phyloP scores from a whole-genome alignment of 2,329 filamentous ascomycete species.

The Plenodomus lindquistii region DNA sequence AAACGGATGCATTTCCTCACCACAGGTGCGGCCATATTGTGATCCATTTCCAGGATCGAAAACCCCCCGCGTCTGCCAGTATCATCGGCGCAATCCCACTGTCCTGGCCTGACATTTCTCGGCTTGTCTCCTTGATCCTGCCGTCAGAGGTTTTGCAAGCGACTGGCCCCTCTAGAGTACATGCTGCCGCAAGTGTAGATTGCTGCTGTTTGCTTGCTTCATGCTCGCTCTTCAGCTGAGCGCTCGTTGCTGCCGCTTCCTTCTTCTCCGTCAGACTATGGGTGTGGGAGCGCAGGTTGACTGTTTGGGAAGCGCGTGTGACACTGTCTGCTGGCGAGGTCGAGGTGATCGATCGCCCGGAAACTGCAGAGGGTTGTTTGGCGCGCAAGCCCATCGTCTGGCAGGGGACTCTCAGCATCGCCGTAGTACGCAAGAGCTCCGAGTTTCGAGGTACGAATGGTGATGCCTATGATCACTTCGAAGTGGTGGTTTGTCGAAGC shows the following conservation, averaged over 20 bases:
- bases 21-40: constrained; percentile 27
- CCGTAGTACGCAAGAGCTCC: background rate
- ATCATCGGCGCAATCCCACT: background rate
- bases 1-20: constrained; percentile 3
- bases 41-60: constrained; percentile 1
- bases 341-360: background rate
- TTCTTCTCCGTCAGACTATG: background rate
- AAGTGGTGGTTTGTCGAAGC: background rate
- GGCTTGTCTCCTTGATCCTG: background rate
- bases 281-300: constrained; percentile 2
- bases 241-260: background rate
- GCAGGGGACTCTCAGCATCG: constrained; percentile 4
- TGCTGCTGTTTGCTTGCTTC: background rate
- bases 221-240: too few species aligned
- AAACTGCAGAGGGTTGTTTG: background rate
- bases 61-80: background rate
- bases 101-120: background rate
- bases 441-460: too few species aligned
- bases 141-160: background rate
- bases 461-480: too few species aligned
- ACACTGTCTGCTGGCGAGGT: background rate
- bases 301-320: background rate
- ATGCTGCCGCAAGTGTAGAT: background rate
- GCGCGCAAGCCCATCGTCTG: background rate
- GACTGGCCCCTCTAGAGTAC: background rate